A percentile compares a stretch with the other conserved stretches of the same genome.
Conservation (phyloP, 2,329 filamentous ascomycete genomes). For the Daldinia sp. region DNA sequence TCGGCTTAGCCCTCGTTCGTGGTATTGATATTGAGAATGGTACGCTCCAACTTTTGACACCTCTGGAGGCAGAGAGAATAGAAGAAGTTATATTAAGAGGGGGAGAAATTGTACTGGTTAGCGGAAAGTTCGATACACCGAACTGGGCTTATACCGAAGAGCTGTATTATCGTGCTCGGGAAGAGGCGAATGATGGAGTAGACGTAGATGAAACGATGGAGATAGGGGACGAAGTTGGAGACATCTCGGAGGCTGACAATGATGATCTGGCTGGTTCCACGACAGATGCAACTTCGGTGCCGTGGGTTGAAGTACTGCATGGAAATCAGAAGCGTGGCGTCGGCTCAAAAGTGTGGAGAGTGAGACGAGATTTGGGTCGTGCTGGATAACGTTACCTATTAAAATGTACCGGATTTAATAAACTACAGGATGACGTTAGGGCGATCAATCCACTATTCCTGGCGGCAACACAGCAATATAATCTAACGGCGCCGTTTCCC, state of each 20-base stretch:
- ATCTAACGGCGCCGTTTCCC: slow-evolving; percentile 71
- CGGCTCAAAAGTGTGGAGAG: slow-evolving; percentile 69
- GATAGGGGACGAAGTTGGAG: slow-evolving; percentile 48
- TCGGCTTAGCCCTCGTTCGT: slow-evolving; percentile 74
- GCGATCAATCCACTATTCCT: slow-evolving; percentile 61
- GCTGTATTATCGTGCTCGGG: slow-evolving; percentile 52
- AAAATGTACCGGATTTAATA: slow-evolving; percentile 49
- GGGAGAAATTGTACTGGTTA: slow-evolving; percentile 67
- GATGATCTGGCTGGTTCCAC: slow-evolving; percentile 31
- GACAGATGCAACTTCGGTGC: slow-evolving; percentile 49
- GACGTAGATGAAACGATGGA: slow-evolving; percentile 43
- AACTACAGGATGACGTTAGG: background rate
- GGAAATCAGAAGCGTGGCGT: slow-evolving; percentile 64
- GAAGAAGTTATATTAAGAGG: slow-evolving; percentile 52
- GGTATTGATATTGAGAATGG: slow-evolving; percentile 67
- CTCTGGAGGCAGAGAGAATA: slow-evolving; percentile 56
- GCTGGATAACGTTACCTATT: slow-evolving; percentile 36
- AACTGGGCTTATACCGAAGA: slow-evolving; percentile 76
- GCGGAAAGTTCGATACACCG: slow-evolving; percentile 73
- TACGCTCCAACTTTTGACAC: slow-evolving; percentile 71
- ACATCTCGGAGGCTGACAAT: slow-evolving; percentile 43
- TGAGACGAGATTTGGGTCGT: slow-evolving; percentile 68
- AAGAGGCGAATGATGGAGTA: slow-evolving; percentile 31
- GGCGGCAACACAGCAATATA: slow-evolving; percentile 69
- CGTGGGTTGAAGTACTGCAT: slow-evolving; percentile 67